Conservation (phyloP, 768 basidiomycete species). For the Hygrocybe coccinea region DNA sequence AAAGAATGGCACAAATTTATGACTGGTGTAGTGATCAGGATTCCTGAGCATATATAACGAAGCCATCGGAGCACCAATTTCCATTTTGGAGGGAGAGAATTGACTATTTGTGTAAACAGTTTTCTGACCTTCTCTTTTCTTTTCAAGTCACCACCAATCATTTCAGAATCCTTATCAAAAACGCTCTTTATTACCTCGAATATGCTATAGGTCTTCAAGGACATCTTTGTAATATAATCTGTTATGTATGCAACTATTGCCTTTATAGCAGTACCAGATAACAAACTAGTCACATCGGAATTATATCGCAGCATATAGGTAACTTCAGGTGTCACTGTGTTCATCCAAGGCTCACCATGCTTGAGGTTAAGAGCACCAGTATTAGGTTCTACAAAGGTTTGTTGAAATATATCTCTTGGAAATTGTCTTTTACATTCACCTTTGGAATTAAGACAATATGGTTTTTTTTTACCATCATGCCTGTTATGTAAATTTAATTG, state of each 20-base stretch:
- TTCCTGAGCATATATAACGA: no score
- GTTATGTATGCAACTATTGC: conserved; percentile 31
- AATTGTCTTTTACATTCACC: conserved; percentile 31
- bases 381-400: conserved; percentile 24
- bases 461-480: conserved; percentile 12
- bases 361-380: conserved; percentile 26
- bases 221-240: conserved; percentile 35
- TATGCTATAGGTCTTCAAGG: conserved; percentile 32
- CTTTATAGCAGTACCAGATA: conserved; percentile 35
- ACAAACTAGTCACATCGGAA: conserved; percentile 30
- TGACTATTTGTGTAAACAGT: no score
- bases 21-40: no score
- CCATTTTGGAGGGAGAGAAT: no score
- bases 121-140: no score
- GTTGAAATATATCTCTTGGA: conserved; percentile 20
- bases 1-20: no score
- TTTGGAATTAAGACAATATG: conserved; percentile 20
- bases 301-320: conserved; percentile 33
- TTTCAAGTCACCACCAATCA: no score
- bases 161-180: conserved; percentile 20
- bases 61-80: no score
- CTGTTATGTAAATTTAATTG: conserved; percentile 30
- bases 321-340: conserved; percentile 27
- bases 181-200: conserved; percentile 27
- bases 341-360: conserved; percentile 31